phyloP scores from a whole-genome alignment of 1,284 basidiomycete genomes.

The Apiotrichum veenhuisii region DNA sequence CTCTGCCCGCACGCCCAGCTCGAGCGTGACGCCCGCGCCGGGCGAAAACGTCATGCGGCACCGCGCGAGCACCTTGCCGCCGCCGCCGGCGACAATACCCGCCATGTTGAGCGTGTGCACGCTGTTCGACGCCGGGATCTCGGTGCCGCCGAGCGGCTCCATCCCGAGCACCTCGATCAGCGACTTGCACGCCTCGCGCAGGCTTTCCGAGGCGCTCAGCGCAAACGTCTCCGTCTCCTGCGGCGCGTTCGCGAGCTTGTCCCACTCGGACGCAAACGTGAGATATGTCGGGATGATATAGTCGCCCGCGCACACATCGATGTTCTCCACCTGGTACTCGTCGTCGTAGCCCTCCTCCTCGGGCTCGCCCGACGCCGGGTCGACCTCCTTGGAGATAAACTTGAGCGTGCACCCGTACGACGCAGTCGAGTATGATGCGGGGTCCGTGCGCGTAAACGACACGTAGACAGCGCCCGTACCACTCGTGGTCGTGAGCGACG shows the following conservation, averaged over 20 bases:
- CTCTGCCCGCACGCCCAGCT: slow-evolving; percentile 89
- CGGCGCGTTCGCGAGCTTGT: slow-evolving; percentile 71
- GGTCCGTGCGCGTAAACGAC: slow-evolving; percentile 79
- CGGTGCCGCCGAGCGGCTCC: slow-evolving; percentile 89
- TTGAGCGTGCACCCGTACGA: slow-evolving; percentile 93
- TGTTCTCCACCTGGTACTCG: slow-evolving; percentile 95
- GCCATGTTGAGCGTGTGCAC: slow-evolving; percentile 94
- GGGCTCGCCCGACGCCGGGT: slow-evolving; percentile 92
- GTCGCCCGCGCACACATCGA: slow-evolving; percentile 84
- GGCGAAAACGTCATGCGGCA: slow-evolving; percentile 92
- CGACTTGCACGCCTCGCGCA: slow-evolving; percentile 52
- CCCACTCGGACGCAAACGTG: slow-evolving; percentile 92
- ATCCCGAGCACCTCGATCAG: slow-evolving; percentile 73
- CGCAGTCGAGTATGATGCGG: slow-evolving; percentile 71
- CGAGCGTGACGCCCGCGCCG: slow-evolving; percentile 90
- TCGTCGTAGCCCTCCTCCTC: slow-evolving; percentile 98
- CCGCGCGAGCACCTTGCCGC: slow-evolving; percentile 86
- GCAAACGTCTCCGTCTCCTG: slow-evolving; percentile 90
- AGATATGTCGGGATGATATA: slow-evolving; percentile 91
- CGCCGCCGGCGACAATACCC: slow-evolving; percentile 81
- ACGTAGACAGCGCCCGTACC: slow-evolving; percentile 86
- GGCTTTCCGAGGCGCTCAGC: slow-evolving; percentile 83
- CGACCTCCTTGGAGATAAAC: slow-evolving; percentile 95
- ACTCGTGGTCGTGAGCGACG: slow-evolving; percentile 62
- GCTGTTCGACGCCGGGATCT: slow-evolving; percentile 71